Base-by-base conservation (phyloP, 495 filamentous ascomycete genomes). In the Neurospora sp. region DNA sequence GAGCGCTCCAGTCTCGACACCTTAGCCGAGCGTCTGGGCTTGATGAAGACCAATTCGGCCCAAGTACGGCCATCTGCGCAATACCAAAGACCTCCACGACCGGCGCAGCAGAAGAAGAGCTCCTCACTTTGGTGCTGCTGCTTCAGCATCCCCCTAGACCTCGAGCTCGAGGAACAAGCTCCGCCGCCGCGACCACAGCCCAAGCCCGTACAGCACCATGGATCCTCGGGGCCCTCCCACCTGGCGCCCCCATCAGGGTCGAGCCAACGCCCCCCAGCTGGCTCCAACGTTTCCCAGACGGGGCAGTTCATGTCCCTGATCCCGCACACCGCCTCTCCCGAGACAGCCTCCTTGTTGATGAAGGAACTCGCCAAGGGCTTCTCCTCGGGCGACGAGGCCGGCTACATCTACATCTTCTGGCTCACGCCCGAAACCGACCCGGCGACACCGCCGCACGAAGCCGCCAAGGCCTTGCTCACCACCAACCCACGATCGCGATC, bases 321-420 rank as follows among this genome's bases (percentile, higher is more conserved):
- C 72, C 93, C 93, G 2, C 72, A 82, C 9, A 80, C 81, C 18
- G 83, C 91, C 18, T 85, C 87, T 0, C 91, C 91, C 3, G 83
- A 89, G 80, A 92, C 87, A 20, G 90, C 89, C 20, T 90, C 90
- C 8, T 77, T 81, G 27, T 85, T 94, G 38, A 85, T 93, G 48
- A 83, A 87, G 39, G 95, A 97, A 79, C 84, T 98, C 5, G 88
- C 89, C 16, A 97, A 97, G 77, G 93, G 94, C 12, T 86, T 96
- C 73, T 93, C 92, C 4, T 82, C 81, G 6, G 82, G 85, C 48
- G 96, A 98, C 76, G 93, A 96, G 68, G 86, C 93, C 61, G 96
- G 96, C 44, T 99, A 94, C 79, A 98, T 98, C 75, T 99, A 99
- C 85, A 96, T 99, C 76, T 99, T 98, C 87, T 97, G 94, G 94